phyloP scores from a whole-genome alignment of 257 asterid genomes.

The Fraxinus anomala region DNA sequence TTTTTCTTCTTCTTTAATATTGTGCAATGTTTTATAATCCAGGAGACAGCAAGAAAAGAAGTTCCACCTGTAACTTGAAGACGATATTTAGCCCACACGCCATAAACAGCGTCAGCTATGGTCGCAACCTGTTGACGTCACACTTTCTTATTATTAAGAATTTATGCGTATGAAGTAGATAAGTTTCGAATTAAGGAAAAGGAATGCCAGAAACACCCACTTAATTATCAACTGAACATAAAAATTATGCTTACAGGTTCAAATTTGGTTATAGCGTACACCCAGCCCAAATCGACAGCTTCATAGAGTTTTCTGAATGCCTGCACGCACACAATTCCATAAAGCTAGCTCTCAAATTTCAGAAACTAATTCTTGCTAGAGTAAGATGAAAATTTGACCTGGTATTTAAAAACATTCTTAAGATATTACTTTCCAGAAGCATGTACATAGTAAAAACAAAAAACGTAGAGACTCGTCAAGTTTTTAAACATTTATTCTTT shows the following conservation, averaged over 20 bases:
- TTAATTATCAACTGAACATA: too few relatives aligned
- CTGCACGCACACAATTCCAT: constrained; percentile 33
- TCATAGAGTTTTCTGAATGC: constrained; percentile 83
- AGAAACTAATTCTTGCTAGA: too few relatives aligned
- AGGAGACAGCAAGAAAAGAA: neutral
- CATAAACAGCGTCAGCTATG: constrained; percentile 69
- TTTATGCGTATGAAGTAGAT: neutral
- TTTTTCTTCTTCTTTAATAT: too few relatives aligned
- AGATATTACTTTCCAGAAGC: neutral
- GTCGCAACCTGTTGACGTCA: constrained; percentile 61
- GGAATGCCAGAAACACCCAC: neutral
- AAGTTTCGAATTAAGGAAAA: neutral
- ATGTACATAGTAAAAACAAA: neutral
- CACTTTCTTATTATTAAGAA: neutral
- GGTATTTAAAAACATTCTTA: too few relatives aligned
- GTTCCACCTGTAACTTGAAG: constrained; percentile 76
- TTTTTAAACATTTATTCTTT: neutral
- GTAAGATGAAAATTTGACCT: too few relatives aligned
- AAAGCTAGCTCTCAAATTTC: neutral
- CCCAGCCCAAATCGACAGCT: constrained; percentile 89
- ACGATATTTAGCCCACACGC: constrained; percentile 88
- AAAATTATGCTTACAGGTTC: constrained; percentile 68
- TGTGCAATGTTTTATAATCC: too few relatives aligned
- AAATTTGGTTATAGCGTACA: constrained; percentile 81
- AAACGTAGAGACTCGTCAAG: neutral